These are phyloP conservation scores for Clonostachys chloroleuca DNA, from an alignment of 2,329 filamentous ascomycete genomes.

Conservation along the genomic window DNA sequence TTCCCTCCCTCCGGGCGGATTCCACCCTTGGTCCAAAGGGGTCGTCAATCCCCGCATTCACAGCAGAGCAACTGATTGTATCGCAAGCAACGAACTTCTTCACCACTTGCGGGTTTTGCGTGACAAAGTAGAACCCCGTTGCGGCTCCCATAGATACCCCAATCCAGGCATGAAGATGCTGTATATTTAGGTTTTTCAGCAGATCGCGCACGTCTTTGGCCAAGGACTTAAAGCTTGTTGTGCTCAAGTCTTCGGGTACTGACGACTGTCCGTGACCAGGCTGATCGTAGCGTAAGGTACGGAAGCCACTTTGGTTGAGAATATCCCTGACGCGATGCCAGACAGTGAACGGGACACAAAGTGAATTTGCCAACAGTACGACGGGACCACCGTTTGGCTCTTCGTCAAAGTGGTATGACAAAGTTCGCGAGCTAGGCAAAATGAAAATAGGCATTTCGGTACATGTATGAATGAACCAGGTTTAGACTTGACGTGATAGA, in stretches of 20 bases:
- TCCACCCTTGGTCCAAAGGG: conserved; percentile 25
- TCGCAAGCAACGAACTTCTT: conserved; percentile 31
- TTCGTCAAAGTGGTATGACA: conserved; percentile 20
- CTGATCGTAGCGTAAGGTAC: conserved; percentile 34
- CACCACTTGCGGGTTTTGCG: conserved; percentile 28
- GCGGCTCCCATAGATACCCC: conserved; percentile 40
- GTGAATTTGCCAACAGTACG: conserved; percentile 31
- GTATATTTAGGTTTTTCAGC: conserved; percentile 20
- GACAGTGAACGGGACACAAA: conserved; percentile 24
- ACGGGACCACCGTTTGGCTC: conserved; percentile 15
- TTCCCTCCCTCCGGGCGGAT: conserved; percentile 22
- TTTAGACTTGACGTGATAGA: no score
- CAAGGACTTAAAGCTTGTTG: conserved; percentile 28
- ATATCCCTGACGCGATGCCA: conserved; percentile 32
- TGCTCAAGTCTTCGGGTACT: conserved; percentile 22
- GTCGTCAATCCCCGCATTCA: conserved; percentile 25
- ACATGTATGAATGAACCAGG: no score
- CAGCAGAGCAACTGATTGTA: conserved; percentile 30
- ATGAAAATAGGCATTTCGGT: conserved; percentile 1
- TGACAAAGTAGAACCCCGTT: conserved; percentile 29
- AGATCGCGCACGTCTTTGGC: conserved; percentile 28
- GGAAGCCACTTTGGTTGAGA: conserved; percentile 25
- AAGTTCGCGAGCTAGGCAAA: conserved; percentile 15
- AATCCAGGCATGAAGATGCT: conserved; percentile 30
- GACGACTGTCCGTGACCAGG: conserved; percentile 34